These are phyloP conservation scores for Hirschioporus abietinus DNA, from an alignment of 768 basidiomycete species.

Conservation along the genomic window DNA sequence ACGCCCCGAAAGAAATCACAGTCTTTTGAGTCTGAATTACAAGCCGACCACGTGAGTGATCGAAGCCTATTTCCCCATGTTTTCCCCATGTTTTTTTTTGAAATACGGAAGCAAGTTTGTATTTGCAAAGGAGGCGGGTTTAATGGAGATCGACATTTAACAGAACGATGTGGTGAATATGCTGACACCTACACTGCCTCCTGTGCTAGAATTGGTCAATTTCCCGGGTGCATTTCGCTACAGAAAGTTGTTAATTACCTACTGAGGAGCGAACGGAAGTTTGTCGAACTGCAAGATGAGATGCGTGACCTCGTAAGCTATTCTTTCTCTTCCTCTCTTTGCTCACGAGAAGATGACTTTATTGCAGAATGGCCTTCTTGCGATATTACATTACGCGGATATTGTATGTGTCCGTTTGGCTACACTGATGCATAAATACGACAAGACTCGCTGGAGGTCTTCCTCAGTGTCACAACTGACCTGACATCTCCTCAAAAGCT, in stretches of 20 bases:
- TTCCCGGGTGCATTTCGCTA: background rate
- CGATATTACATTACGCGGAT: background rate
- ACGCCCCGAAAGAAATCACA: background rate
- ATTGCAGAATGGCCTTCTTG: background rate
- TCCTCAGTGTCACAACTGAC: background rate
- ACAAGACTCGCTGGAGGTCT: background rate
- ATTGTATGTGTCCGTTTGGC: background rate
- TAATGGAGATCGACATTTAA: background rate
- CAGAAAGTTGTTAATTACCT: background rate
- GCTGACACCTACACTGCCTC: background rate
- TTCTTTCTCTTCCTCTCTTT: background rate
- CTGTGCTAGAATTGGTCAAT: background rate
- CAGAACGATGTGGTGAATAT: background rate
- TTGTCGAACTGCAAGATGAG: background rate
- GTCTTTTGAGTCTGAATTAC: background rate
- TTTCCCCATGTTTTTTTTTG: background rate
- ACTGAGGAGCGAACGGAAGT: background rate
- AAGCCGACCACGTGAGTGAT: background rate
- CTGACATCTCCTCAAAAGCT: background rate
- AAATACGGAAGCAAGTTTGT: background rate
- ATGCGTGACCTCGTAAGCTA: background rate
- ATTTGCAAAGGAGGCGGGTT: background rate
- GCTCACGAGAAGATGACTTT: too few species aligned
- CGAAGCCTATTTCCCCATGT: background rate
- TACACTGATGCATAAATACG: background rate